phyloP scores from a whole-genome alignment of 768 basidiomycete species.

The Sarcodon sp. region DNA sequence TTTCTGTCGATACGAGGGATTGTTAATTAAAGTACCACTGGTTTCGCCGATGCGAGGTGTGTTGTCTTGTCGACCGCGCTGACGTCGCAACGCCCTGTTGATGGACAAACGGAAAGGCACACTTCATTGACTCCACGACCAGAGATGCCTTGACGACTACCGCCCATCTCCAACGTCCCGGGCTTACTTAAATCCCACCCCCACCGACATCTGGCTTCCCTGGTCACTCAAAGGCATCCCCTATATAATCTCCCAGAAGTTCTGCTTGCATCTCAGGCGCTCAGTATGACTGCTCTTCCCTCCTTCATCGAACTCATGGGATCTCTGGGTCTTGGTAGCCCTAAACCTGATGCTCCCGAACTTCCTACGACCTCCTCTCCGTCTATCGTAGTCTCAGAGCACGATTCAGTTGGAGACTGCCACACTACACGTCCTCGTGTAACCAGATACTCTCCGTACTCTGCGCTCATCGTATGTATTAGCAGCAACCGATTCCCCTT shows the following conservation, averaged over 20 bases:
- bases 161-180: background rate
- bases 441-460: constrained; percentile 20
- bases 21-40: too few species aligned
- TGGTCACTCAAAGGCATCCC: constrained; percentile 16
- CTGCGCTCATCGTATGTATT: constrained; percentile 15
- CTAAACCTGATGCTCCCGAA: constrained; percentile 9
- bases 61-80: constrained; percentile 12
- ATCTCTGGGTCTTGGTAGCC: constrained; percentile 60
- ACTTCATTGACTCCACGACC: background rate
- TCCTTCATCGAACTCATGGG: constrained; percentile 85
- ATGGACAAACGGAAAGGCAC: background rate
- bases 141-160: constrained; percentile 29
- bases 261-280: constrained; percentile 11
- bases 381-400: constrained; percentile 15
- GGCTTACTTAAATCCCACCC: background rate
- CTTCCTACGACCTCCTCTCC: constrained; percentile 15
- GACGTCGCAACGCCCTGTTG: background rate
- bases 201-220: constrained; percentile 17
- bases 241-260: constrained; percentile 5
- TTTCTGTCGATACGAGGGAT: too few species aligned
- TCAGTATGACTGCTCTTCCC: constrained; percentile 57
- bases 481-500: background rate
- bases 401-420: constrained; percentile 7
- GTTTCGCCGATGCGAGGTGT: background rate
- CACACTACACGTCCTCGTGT: constrained; percentile 11